A percentile compares a stretch with the other conserved stretches of the same genome.
Conservation (phyloP, 345 rosid genomes). For the Anastatica hierochuntica region DNA sequence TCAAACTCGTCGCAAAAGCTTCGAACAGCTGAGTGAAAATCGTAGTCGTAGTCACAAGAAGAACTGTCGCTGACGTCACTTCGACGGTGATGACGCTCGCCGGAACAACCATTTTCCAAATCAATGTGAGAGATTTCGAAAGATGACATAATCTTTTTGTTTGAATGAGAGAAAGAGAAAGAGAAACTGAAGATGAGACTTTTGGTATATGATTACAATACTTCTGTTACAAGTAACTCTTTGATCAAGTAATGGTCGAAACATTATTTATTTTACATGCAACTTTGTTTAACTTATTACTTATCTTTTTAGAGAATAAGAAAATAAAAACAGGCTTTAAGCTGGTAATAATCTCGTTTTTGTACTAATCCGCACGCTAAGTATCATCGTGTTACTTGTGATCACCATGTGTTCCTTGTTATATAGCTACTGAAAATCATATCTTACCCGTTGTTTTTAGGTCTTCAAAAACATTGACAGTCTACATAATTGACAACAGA, state of each 20-base stretch:
- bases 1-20: constrained; percentile 31
- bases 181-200: constrained; percentile 5
- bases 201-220: constrained; percentile 17
- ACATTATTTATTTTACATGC: no score
- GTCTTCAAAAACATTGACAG: neutral
- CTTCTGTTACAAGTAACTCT: constrained; percentile 31
- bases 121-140: constrained; percentile 18
- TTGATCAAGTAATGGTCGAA: constrained; percentile 22
- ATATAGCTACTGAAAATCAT: neutral
- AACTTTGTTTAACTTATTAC: no score
- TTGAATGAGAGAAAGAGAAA: constrained; percentile 8
- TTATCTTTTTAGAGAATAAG: neutral
- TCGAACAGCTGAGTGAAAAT: constrained; percentile 29
- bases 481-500: neutral
- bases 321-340: constrained; percentile 22
- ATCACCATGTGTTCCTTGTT: constrained; percentile 11
- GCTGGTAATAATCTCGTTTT: constrained; percentile 19
- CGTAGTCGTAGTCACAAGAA: constrained; percentile 25
- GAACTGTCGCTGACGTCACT: constrained; percentile 24
- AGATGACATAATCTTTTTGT: constrained; percentile 20
- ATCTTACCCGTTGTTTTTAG: constrained; percentile 5
- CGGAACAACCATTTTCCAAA: constrained; percentile 16
- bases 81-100: constrained; percentile 9
- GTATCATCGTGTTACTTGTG: constrained; percentile 25
- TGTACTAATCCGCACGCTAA: constrained; percentile 32